Conservation (phyloP, 768 basidiomycete species). For the Suillus subluteus region DNA sequence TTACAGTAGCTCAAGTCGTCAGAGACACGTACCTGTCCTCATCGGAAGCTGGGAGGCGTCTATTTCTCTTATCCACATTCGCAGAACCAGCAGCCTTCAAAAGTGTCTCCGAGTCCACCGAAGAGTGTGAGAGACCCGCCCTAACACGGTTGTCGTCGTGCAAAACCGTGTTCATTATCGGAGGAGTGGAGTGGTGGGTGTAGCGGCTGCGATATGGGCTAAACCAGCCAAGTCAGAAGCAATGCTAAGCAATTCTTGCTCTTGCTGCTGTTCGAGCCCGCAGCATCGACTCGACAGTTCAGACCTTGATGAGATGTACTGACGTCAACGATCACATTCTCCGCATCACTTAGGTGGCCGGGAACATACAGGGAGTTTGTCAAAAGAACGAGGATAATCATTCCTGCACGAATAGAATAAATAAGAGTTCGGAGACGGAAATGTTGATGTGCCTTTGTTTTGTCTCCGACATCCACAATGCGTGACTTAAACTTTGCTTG, state of each 20-base stretch:
- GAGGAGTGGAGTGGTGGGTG: slow-evolving; percentile 83
- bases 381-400: slow-evolving; percentile 67
- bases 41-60: too few species aligned
- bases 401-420: slow-evolving; percentile 51
- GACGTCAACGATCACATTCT: too few species aligned
- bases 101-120: slow-evolving; percentile 65
- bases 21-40: too few species aligned
- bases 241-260: too few species aligned
- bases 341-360: slow-evolving; percentile 46
- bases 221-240: too few species aligned
- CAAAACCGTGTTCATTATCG: slow-evolving; percentile 73
- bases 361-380: slow-evolving; percentile 96
- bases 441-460: neutral
- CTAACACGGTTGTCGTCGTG: slow-evolving; percentile 44
- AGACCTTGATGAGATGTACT: slow-evolving; percentile 30
- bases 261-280: too few species aligned
- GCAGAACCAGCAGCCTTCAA: slow-evolving; percentile 73
- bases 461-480: slow-evolving; percentile 65
- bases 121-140: slow-evolving; percentile 48
- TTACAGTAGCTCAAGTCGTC: too few species aligned
- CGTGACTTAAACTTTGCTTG: slow-evolving; percentile 92
- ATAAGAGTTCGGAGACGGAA: neutral
- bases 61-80: slow-evolving; percentile 70
- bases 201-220: too few species aligned
- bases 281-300: too few species aligned